Conservation (phyloP, 2,329 filamentous ascomycete species). For the Fusarium acutatum region DNA sequence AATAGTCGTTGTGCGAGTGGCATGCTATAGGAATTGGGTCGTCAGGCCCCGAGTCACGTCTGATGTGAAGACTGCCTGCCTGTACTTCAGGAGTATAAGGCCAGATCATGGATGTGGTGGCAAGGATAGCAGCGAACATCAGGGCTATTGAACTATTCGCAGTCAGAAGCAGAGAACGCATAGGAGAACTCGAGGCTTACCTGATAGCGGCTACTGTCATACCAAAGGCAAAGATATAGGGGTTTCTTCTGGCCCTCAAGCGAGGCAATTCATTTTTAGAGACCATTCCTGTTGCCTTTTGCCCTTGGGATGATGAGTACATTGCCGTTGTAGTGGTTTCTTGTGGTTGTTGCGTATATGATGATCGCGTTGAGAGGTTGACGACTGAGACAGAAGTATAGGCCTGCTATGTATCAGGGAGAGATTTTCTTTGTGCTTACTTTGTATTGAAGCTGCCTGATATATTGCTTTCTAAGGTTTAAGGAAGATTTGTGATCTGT, state of each 20-base stretch:
- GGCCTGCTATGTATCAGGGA: background rate
- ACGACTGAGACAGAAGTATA: background rate
- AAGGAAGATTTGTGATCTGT: background rate
- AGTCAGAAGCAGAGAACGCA: background rate
- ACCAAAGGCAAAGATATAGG: conserved; percentile 23
- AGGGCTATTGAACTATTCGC: conserved; percentile 7
- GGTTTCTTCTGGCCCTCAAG: background rate
- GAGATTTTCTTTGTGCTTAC: background rate
- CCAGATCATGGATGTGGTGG: conserved; percentile 18
- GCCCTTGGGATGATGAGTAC: background rate
- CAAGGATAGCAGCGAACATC: conserved; percentile 16
- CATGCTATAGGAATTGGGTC: conserved; percentile 59
- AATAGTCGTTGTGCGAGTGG: conserved; percentile 78
- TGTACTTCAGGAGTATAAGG: background rate
- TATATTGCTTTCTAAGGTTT: background rate
- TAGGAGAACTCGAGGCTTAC: background rate
- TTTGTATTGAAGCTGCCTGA: background rate
- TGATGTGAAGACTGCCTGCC: background rate
- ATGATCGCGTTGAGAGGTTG: background rate
- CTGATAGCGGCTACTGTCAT: conserved; percentile 22
- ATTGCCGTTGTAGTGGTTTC: background rate
- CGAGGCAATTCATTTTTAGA: background rate
- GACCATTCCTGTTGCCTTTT: background rate
- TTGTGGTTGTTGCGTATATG: background rate
- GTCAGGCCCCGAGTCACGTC: background rate